Conservation (phyloP, 129 eudicot genomes). For the Saussurea involucrata region DNA sequence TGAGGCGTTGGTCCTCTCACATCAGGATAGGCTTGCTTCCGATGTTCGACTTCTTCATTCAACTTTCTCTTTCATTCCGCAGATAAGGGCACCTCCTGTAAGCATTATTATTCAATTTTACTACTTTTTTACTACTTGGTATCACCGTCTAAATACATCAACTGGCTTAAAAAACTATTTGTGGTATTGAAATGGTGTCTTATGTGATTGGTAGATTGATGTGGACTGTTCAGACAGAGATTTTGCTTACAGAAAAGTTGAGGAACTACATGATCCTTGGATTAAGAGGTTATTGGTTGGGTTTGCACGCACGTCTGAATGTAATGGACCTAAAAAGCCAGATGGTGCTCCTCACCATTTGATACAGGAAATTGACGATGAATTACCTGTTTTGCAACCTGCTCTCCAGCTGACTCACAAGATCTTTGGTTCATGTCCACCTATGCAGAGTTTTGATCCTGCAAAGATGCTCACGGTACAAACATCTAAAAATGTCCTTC, state of each 20-base stretch:
- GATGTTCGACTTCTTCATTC: constrained; percentile 72
- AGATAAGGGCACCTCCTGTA: constrained; percentile 94
- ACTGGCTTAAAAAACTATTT: background rate
- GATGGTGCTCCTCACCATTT: constrained; percentile 57
- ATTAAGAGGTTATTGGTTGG: constrained; percentile 77
- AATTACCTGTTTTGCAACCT: constrained; percentile 75
- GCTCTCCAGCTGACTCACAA: constrained; percentile 82
- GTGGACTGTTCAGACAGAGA: constrained; percentile 78
- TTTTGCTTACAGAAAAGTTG: constrained; percentile 68
- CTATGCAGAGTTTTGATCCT: constrained; percentile 94
- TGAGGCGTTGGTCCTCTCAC: constrained; percentile 70
- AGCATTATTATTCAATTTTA: constrained; percentile 22
- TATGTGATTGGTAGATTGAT: constrained; percentile 51
- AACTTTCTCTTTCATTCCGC: constrained; percentile 80
- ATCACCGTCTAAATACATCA: background rate
- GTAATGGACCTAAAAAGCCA: constrained; percentile 83
- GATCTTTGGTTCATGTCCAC: constrained; percentile 95
- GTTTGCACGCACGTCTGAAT: constrained; percentile 86
- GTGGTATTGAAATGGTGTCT: background rate
- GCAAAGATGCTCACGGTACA: constrained; percentile 91
- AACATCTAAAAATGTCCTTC: background rate
- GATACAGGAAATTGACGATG: constrained; percentile 76
- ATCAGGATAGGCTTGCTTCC: constrained; percentile 78
- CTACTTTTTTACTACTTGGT: no score
- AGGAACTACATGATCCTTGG: constrained; percentile 96